phyloP scores from a whole-genome alignment of 2,329 filamentous ascomycete genomes.

The Peltaster fructicola region DNA sequence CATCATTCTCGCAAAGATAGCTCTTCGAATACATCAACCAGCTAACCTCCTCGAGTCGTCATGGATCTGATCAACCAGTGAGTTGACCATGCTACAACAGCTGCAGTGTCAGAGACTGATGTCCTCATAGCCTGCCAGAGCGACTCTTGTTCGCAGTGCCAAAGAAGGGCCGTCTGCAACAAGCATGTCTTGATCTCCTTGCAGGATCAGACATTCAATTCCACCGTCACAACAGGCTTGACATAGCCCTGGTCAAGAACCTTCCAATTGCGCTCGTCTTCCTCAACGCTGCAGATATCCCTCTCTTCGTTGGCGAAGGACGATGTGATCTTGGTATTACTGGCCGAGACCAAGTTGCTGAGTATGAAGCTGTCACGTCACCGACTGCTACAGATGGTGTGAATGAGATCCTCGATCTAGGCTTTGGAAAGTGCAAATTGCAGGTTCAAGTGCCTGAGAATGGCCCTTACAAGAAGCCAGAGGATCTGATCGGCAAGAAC shows the following conservation, averaged over 20 bases:
- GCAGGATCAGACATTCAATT: slow-evolving; percentile 94
- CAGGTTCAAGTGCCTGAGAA: slow-evolving; percentile 95
- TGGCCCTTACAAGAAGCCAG: slow-evolving; percentile 49
- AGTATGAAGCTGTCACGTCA: slow-evolving; percentile 42
- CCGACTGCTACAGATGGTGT: slow-evolving; percentile 41
- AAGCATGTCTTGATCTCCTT: slow-evolving; percentile 75
- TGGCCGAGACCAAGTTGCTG: slow-evolving; percentile 77
- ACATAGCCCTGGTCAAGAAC: slow-evolving; percentile 97
- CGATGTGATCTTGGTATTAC: slow-evolving; percentile 90
- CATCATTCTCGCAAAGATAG: too few relatives aligned
- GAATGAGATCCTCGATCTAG: slow-evolving; percentile 76
- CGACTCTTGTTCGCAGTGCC: slow-evolving; percentile 93
- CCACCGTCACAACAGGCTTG: slow-evolving; percentile 80
- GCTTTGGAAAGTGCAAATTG: slow-evolving; percentile 78
- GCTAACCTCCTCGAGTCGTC: too few relatives aligned
- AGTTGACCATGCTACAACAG: slow-evolving; percentile 4
- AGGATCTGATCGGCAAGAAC: slow-evolving; percentile 76
- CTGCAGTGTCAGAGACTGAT: too few relatives aligned
- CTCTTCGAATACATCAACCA: too few relatives aligned
- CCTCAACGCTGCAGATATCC: slow-evolving; percentile 91
- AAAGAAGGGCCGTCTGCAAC: slow-evolving; percentile 92
- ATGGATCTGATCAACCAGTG: slow-evolving; percentile 22
- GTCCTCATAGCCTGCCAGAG: slow-evolving; percentile 80
- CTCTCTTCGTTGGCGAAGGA: slow-evolving; percentile 90
- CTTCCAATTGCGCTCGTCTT: slow-evolving; percentile 89